Evolutionary conservation across 371 early-diverging fungal species (phyloP), one percentile per base, ranked within the genome.

Genomic region (Nematocida ironsii): DNA sequence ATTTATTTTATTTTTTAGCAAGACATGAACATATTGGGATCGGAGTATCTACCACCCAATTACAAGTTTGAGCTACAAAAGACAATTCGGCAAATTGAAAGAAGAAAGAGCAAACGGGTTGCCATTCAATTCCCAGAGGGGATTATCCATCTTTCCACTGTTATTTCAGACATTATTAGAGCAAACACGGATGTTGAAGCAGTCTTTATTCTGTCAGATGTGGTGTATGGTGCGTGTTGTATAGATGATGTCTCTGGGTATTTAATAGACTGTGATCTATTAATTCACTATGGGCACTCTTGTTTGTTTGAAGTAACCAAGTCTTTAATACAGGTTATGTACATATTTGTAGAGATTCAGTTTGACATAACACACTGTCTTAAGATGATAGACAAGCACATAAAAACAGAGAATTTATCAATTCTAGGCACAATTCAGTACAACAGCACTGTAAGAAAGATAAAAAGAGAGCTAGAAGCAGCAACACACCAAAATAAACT

Each of bases 41-140:
- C 23, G 20, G 81, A 72, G 44, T 85, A 81, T 88, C 86, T 98
- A 4, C 99, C 99, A 16, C 82, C 89, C 58, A 97, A 97, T 87
- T 99, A 99, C 89, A 97, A 95, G 89, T 99, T 99, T 90, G 99
- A 99, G 88, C 93, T 97, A 61, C 92, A 93, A 87, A 99, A 99
- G 86, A 93, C 93, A 16, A 88, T 99, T 0, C 92, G 93, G 92
- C 92, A 94, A 85, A 91, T 97, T 52, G 88, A 90, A 82, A 91
- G 91, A 71, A 87, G 91, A 18, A 86, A 87, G 0, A 90, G 94
- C 16, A 95, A 90, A 76, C 91, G 90, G 87, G 94, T 97, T 11
- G 95, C 95, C 0, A 87, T 99, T 68, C 99, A 99, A 87, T 93
- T 99, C 82, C 99, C 99, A n/a, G 99, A 99, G 87, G 99, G 99